phyloP scores from a whole-genome alignment of 345 rosid genomes.

The Erucastrum elatum region DNA sequence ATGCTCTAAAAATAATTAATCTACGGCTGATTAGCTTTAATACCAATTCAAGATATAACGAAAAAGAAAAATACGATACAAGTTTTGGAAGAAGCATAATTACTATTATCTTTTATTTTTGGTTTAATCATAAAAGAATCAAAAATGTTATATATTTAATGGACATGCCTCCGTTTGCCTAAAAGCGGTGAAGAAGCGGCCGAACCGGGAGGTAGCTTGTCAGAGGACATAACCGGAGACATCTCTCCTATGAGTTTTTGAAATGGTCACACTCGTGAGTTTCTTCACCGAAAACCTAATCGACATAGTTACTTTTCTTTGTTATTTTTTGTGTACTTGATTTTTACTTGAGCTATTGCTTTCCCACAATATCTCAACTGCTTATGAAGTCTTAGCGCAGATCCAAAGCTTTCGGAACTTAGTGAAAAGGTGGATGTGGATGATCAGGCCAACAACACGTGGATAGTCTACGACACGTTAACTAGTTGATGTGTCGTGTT shows the following conservation, averaged over 20 bases:
- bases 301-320: background rate
- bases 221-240: conserved; percentile 29
- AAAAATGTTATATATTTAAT: background rate
- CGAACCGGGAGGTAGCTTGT: conserved; percentile 3
- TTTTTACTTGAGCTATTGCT: background rate
- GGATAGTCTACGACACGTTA: background rate
- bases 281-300: conserved; percentile 20
- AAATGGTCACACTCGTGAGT: conserved; percentile 10
- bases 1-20: background rate
- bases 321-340: background rate
- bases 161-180: conserved; percentile 11
- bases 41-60: background rate
- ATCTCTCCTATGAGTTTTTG: conserved; percentile 5
- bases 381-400: conserved; percentile 21
- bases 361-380: conserved; percentile 14
- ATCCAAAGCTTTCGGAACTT: conserved; percentile 24
- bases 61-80: background rate
- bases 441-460: background rate
- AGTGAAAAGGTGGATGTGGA: background rate
- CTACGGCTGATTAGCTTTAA: background rate
- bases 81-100: background rate
- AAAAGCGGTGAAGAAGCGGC: conserved; percentile 27
- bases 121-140: background rate
- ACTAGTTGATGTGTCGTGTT: background rate
- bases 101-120: background rate